These are phyloP conservation scores for Fusarium fujikuroi DNA, from an alignment of 2,329 filamentous ascomycete species.

Conservation along the genomic window DNA sequence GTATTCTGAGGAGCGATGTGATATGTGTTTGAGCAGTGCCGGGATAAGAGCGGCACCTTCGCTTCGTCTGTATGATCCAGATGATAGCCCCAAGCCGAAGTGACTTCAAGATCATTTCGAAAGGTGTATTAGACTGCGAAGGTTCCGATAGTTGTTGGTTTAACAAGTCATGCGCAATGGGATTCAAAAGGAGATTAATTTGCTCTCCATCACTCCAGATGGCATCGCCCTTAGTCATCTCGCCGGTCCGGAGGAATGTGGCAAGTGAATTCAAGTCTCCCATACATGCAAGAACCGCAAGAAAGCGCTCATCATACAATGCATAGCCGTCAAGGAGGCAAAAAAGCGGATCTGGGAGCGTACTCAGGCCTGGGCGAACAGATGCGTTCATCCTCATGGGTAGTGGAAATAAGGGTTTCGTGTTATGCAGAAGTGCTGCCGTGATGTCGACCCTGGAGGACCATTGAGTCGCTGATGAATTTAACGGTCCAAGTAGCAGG, in stretches of 20 bases:
- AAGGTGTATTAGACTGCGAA: neutral
- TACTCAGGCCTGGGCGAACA: neutral
- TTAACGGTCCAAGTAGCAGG: neutral
- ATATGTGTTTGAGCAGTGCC: constrained; percentile 5
- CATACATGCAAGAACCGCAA: neutral
- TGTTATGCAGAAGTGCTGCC: constrained; percentile 12
- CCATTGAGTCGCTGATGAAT: neutral
- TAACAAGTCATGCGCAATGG: neutral
- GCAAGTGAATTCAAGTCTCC: constrained; percentile 2
- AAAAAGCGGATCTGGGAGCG: neutral
- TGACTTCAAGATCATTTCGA: neutral
- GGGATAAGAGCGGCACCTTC: constrained; percentile 12
- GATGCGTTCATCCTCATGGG: neutral
- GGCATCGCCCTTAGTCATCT: neutral
- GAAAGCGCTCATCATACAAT: neutral
- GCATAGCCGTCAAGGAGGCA: neutral
- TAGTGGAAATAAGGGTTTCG: constrained; percentile 5
- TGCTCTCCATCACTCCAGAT: constrained; percentile 11
- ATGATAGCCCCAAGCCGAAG: constrained; percentile 16
- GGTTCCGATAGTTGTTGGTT: neutral
- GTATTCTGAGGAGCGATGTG: neutral
- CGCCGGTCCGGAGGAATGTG: neutral
- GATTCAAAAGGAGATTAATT: neutral
- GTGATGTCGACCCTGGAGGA: constrained; percentile 9
- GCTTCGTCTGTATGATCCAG: constrained; percentile 12